A percentile compares a stretch with the other conserved stretches of the same genome.
Conservation (phyloP, 345 rosid species). For the Cardamine occulta region DNA sequence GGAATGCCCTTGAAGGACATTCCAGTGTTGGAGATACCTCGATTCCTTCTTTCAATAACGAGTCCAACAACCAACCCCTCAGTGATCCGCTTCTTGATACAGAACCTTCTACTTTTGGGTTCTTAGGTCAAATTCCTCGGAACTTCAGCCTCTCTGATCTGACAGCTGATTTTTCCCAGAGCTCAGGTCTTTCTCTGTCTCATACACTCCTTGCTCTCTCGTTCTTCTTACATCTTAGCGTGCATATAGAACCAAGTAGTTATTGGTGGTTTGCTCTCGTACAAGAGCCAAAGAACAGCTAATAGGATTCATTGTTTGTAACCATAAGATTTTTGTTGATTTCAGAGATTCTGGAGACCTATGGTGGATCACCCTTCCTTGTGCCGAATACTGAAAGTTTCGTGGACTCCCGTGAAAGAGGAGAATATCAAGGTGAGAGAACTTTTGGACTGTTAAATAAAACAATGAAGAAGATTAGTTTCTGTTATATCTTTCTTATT, state of each 20-base stretch:
- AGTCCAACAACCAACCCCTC: constrained; percentile 74
- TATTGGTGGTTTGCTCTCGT: background rate
- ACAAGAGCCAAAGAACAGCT: constrained; percentile 1
- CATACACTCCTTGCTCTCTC: constrained; percentile 4
- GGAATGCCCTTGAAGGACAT: constrained; percentile 67
- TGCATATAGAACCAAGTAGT: constrained; percentile 18
- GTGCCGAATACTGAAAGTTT: constrained; percentile 54
- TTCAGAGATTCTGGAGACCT: constrained; percentile 86
- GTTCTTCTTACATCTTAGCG: constrained; percentile 1
- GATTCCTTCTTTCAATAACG: constrained; percentile 74
- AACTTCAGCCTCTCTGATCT: constrained; percentile 94
- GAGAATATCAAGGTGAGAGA: constrained; percentile 64
- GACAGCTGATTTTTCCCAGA: constrained; percentile 84
- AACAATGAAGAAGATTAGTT: constrained; percentile 9
- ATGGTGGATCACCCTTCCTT: constrained; percentile 82
- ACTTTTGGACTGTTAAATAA: background rate
- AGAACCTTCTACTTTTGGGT: constrained; percentile 74
- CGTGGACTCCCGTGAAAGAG: constrained; percentile 64
- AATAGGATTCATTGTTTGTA: constrained; percentile 20
- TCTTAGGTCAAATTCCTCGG: constrained; percentile 77
- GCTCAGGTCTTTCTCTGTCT: constrained; percentile 68
- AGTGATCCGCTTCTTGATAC: constrained; percentile 73
- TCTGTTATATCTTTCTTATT: background rate
- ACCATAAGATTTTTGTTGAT: constrained; percentile 19
- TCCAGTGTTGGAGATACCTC: constrained; percentile 69